Conservation (phyloP, 73 alveolate species). For the Effrenium voratum region DNA sequence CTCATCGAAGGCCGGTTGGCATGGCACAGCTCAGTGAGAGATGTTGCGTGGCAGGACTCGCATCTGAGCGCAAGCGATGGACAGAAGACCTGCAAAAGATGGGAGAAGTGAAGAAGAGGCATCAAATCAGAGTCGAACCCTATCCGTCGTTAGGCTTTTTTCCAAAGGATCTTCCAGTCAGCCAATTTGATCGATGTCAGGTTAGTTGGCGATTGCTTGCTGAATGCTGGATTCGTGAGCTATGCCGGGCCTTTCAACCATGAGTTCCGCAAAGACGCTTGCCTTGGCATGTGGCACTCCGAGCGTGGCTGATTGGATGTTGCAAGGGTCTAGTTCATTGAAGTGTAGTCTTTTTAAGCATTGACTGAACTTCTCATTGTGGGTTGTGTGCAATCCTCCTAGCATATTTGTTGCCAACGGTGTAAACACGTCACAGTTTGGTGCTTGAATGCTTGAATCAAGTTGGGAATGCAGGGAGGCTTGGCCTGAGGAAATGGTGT, state of each 20-base stretch:
- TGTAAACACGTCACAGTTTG: too few relatives aligned
- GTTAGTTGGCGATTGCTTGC: constrained; percentile 99
- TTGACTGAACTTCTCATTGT: too few relatives aligned
- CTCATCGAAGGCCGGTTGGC: constrained; percentile 98
- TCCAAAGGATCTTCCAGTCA: neutral
- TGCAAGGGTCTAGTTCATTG: too few relatives aligned
- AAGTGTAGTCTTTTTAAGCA: too few relatives aligned
- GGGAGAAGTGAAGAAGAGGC: constrained; percentile 96
- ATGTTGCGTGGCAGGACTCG: constrained; percentile 94
- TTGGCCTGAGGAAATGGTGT: constrained; percentile 92
- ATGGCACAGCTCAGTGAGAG: constrained; percentile 82
- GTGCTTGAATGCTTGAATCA: too few relatives aligned
- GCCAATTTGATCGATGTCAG: constrained; percentile 93
- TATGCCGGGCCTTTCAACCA: constrained; percentile 97
- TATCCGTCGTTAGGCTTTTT: neutral
- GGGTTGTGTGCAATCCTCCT: too few relatives aligned
- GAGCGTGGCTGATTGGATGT: too few relatives aligned
- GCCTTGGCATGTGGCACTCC: too few relatives aligned
- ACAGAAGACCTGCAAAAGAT: constrained; percentile 97
- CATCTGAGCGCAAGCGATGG: constrained; percentile 98
- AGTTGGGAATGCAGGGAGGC: too few relatives aligned
- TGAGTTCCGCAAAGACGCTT: constrained; percentile 70
- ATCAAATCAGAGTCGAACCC: neutral
- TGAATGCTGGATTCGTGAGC: constrained; percentile 98
- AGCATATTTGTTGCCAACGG: too few relatives aligned